Evolutionary conservation across 176 grass and related monocot species (phyloP).

Genomic region (Rhipidocladum racemiflorum): DNA sequence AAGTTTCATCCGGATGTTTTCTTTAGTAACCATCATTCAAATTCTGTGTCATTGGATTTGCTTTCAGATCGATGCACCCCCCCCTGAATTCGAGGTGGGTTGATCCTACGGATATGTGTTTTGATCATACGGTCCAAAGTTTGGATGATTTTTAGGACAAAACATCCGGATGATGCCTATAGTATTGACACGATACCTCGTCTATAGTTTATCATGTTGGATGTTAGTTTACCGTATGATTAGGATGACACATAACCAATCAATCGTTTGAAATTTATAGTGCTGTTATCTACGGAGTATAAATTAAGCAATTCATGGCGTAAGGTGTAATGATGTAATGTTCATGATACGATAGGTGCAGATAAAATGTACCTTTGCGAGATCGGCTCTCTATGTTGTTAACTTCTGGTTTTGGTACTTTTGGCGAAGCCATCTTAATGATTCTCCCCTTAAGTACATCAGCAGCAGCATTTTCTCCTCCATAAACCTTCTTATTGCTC

Average conservation of each 20-base stretch:
- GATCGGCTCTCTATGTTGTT: conserved; percentile 9
- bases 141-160: too few species aligned
- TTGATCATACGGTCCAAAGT: too few species aligned
- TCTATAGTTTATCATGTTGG: background rate
- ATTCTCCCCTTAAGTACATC: conserved; percentile 32
- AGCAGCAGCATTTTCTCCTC: conserved; percentile 3
- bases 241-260: background rate
- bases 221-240: background rate
- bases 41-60: too few species aligned
- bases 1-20: too few species aligned
- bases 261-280: background rate
- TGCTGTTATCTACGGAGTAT: background rate
- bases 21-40: too few species aligned
- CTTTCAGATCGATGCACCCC: too few species aligned
- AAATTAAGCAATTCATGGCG: background rate
- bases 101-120: too few species aligned
- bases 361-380: conserved; percentile 36
- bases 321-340: background rate
- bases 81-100: too few species aligned
- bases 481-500: conserved; percentile 34
- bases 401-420: conserved; percentile 29
- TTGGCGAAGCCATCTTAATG: conserved; percentile 35
- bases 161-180: too few species aligned
- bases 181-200: background rate
- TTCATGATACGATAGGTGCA: background rate